phyloP scores from a whole-genome alignment of 2,329 filamentous ascomycete genomes.

The Paecilomyces formosus region DNA sequence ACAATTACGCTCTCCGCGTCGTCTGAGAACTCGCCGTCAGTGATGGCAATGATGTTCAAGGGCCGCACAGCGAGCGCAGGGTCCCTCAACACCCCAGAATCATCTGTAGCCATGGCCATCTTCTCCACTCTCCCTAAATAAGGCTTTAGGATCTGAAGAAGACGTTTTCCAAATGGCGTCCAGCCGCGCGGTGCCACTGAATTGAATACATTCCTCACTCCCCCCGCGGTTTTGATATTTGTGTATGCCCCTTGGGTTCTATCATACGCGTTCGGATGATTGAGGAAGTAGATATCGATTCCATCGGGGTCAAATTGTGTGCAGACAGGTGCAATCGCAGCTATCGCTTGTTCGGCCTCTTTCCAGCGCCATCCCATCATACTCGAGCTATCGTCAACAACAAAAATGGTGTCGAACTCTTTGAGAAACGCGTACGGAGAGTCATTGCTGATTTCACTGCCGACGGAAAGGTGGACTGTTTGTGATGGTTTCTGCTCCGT shows the following conservation, averaged over 20 bases:
- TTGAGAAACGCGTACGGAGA: slow-evolving; percentile 69
- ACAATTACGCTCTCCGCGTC: slow-evolving; percentile 68
- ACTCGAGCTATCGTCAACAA: slow-evolving; percentile 86
- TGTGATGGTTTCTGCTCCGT: slow-evolving; percentile 20
- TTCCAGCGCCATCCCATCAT: slow-evolving; percentile 74
- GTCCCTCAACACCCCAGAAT: slow-evolving; percentile 19
- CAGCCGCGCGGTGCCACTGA: slow-evolving; percentile 55
- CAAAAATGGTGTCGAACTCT: slow-evolving; percentile 77
- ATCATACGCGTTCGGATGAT: slow-evolving; percentile 46
- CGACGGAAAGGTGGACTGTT: slow-evolving; percentile 18
- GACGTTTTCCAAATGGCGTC: slow-evolving; percentile 68
- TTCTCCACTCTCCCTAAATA: slow-evolving; percentile 57
- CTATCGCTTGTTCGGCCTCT: slow-evolving; percentile 64
- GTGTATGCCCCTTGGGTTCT: slow-evolving; percentile 50
- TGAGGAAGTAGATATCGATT: slow-evolving; percentile 87
- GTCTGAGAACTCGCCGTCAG: slow-evolving; percentile 75
- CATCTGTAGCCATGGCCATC: slow-evolving; percentile 30
- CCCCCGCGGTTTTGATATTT: slow-evolving; percentile 51
- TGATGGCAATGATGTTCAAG: slow-evolving; percentile 87
- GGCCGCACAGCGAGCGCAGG: slow-evolving; percentile 53
- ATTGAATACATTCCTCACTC: slow-evolving; percentile 65
- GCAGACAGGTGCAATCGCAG: slow-evolving; percentile 73
- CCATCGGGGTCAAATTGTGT: slow-evolving; percentile 72
- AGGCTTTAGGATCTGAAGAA: slow-evolving; percentile 63
- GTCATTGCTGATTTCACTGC: slow-evolving; percentile 45